Percentiles rank a stretch among this genome's conserved stretches.
phyloP scores from a whole-genome alignment of 345 rosid species.

The Capsella bursapastoris region DNA sequence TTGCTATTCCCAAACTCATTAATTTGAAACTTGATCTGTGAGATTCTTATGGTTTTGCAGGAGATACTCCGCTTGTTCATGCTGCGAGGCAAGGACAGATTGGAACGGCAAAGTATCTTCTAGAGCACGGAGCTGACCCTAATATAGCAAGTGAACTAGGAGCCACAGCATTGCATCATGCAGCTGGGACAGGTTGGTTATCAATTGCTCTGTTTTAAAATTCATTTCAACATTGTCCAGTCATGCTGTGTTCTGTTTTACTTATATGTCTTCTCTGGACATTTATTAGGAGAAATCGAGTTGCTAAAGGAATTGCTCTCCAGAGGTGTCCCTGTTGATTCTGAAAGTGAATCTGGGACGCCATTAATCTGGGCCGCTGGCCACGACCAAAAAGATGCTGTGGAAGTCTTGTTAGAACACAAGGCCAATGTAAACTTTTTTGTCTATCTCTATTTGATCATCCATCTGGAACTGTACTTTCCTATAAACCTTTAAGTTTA shows the following conservation, averaged over 20 bases:
- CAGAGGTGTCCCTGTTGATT: slow-evolving; percentile 70
- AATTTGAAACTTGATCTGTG: slow-evolving; percentile 16
- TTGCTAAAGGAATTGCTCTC: slow-evolving; percentile 68
- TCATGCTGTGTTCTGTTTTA: slow-evolving; percentile 17
- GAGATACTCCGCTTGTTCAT: slow-evolving; percentile 92
- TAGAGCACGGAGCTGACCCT: slow-evolving; percentile 79
- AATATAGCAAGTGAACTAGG: slow-evolving; percentile 79
- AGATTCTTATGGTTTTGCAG: slow-evolving; percentile 49
- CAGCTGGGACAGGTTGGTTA: slow-evolving; percentile 75
- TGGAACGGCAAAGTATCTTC: slow-evolving; percentile 71
- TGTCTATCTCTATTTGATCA: background rate
- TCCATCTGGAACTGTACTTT: background rate
- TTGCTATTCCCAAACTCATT: background rate
- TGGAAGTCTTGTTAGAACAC: slow-evolving; percentile 75
- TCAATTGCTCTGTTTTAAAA: background rate
- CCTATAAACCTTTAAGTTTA: background rate
- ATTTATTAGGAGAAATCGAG: slow-evolving; percentile 65
- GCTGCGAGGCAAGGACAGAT: slow-evolving; percentile 94
- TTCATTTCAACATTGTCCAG: background rate
- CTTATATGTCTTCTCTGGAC: slow-evolving; percentile 10
- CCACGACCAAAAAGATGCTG: slow-evolving; percentile 74
- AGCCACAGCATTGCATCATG: slow-evolving; percentile 87
- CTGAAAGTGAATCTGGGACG: slow-evolving; percentile 87
- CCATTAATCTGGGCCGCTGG: slow-evolving; percentile 96
- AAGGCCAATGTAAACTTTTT: slow-evolving; percentile 65